Evolutionary conservation across 345 rosid genomes (phyloP).

Genomic region (Geranium rotundifolium): DNA sequence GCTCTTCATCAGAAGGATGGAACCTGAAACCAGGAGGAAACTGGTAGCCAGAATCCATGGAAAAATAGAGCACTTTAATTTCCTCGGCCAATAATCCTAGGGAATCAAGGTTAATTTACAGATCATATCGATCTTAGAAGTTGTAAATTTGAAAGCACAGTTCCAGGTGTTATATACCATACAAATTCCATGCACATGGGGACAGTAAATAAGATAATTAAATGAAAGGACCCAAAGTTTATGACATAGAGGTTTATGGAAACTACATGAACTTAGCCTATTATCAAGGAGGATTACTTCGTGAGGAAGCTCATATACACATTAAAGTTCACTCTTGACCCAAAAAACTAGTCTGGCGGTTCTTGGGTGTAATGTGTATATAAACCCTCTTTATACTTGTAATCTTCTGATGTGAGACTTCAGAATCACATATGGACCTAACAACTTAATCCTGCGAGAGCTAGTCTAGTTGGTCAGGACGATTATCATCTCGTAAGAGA

Average conservation of each 20-base stretch:
- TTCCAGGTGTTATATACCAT: slow-evolving; percentile 1
- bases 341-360: too few relatives aligned
- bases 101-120: neutral
- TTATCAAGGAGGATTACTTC: too few relatives aligned
- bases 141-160: slow-evolving; percentile 3
- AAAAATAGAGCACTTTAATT: neutral
- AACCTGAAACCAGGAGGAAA: slow-evolving; percentile 56
- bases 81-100: neutral
- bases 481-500: too few relatives aligned
- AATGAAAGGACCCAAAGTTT: neutral
- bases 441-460: too few relatives aligned
- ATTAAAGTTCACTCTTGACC: too few relatives aligned
- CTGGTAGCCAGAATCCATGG: slow-evolving; percentile 15
- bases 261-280: neutral
- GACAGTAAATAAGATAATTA: slow-evolving; percentile 4
- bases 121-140: neutral
- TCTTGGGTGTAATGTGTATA: too few relatives aligned
- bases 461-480: too few relatives aligned
- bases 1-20: slow-evolving; percentile 52
- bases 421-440: too few relatives aligned
- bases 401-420: too few relatives aligned
- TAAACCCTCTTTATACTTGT: too few relatives aligned
- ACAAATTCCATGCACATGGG: slow-evolving; percentile 2
- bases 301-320: too few relatives aligned
- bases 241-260: neutral